Percentiles rank a stretch among this genome's conserved stretches.
These are phyloP conservation scores for Glycyrrhiza uralensis DNA, from an alignment of 306 rosid genomes.

Conservation along the genomic window DNA sequence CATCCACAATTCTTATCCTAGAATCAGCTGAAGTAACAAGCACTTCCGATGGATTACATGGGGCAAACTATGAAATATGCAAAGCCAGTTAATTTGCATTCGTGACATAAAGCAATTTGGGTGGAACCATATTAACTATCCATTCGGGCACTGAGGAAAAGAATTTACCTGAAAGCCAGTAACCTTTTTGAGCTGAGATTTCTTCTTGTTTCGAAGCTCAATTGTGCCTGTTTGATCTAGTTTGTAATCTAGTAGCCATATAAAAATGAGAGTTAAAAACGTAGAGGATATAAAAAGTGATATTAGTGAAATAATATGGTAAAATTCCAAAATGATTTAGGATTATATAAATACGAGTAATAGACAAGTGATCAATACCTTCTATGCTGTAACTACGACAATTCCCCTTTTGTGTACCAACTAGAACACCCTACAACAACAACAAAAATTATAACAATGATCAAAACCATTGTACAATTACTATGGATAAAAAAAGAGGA, in stretches of 20 bases:
- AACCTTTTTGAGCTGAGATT: conserved; percentile 52
- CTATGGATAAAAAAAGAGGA: background rate
- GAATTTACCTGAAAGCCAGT: conserved; percentile 82
- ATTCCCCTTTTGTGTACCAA: conserved; percentile 77
- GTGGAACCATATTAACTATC: background rate
- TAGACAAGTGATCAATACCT: conserved; percentile 39
- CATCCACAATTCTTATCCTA: conserved; percentile 65
- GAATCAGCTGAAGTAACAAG: conserved; percentile 83
- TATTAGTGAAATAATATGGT: background rate
- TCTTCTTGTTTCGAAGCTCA: conserved; percentile 61
- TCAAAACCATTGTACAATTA: no score
- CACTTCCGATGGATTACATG: conserved; percentile 57
- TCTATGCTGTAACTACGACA: conserved; percentile 54
- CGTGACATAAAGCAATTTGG: background rate
- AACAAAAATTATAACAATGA: background rate
- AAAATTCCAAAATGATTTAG: background rate
- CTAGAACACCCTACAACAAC: conserved; percentile 51
- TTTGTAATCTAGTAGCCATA: conserved; percentile 47
- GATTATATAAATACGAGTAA: background rate
- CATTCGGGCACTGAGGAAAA: background rate
- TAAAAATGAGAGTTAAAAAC: background rate
- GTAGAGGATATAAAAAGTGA: background rate
- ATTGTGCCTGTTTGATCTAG: conserved; percentile 54
- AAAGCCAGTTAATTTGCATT: conserved; percentile 2
- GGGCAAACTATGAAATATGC: conserved; percentile 48